Base-by-base conservation (phyloP, 441 rosid species). In the Cnidoscolus chayamansa region DNA sequence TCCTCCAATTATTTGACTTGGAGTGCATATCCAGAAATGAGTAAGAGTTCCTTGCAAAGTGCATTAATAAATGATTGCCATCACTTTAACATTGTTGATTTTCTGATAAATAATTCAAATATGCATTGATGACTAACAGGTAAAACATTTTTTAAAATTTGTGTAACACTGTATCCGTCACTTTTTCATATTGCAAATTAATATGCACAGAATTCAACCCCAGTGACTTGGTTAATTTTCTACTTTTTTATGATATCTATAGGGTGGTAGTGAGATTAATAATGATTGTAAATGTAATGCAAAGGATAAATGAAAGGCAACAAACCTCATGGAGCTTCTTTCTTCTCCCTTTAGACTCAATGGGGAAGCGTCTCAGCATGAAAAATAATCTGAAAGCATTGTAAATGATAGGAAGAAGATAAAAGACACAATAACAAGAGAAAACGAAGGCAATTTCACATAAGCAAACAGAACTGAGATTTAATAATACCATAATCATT, bases 261-360 rank as follows among this genome's bases (percentile, higher is more conserved):
- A 16, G 32, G 16, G 63, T 11, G n/a, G 30, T n/a, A 31, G 8
- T 51, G 56, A 55, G 71, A 57, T 25, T 7, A 55, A 55, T 30
- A 54, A 37, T 20, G n/a, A 67, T 49, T 55, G 51, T 10, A 51
- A 31, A 67, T 17, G 30, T 58, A 70, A 63, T 16, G 53, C 10
- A 63, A 32, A 11, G 35, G 19, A 19, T 4, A 25, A 57, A 70
- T 57, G 66, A 55, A 71, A 55, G 49, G 65, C n/a, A 63, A 6
- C 75, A 70, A 82, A 95, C 99, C 99, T 95, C 99, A 37, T 86
- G 89, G 71, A 95, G 98, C 77, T 95, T 95, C 89, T 91, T 95
- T 82, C 96, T 86, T 86, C 99, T 88, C 74, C 99, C 97, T 85
- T 90, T 92, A 62, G 99, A 95, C 81, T 92, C 99, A 40, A 92